phyloP scores from a whole-genome alignment of 345 rosid species.

The Linum usitatissimum region DNA sequence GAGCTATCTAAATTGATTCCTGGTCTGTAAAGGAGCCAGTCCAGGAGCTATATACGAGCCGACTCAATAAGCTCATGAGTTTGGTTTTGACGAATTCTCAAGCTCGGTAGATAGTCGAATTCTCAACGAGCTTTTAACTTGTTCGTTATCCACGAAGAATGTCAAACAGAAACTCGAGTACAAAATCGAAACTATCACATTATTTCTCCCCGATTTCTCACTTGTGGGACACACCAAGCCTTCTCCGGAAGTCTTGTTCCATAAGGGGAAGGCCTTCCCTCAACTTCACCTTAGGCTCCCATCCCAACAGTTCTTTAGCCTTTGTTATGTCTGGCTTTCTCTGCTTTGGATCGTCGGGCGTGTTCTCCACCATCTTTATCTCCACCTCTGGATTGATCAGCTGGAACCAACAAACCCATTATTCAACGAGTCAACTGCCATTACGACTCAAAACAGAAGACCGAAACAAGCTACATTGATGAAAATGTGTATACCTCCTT shows the following conservation, averaged over 20 bases:
- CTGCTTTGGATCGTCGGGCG: conserved; percentile 86
- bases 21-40: too few species aligned
- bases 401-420: conserved; percentile 20
- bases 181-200: too few species aligned
- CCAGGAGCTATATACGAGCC: too few species aligned
- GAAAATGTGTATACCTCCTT: conserved; percentile 45
- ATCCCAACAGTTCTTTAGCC: conserved; percentile 73
- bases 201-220: neutral
- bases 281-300: conserved; percentile 87
- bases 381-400: conserved; percentile 70
- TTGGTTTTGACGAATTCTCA: too few species aligned
- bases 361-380: conserved; percentile 82
- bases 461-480: too few species aligned
- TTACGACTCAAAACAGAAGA: too few species aligned
- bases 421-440: too few species aligned
- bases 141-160: too few species aligned
- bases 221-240: conserved; percentile 50
- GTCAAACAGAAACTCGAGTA: neutral
- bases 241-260: conserved; percentile 76
- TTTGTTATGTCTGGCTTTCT: conserved; percentile 84
- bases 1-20: too few species aligned
- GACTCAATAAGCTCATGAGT: too few species aligned
- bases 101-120: too few species aligned
- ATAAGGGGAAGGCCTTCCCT: conserved; percentile 79
- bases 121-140: too few species aligned